phyloP scores from a whole-genome alignment of 192 early-diverging fungal species.

The Chytriomyces sp. region DNA sequence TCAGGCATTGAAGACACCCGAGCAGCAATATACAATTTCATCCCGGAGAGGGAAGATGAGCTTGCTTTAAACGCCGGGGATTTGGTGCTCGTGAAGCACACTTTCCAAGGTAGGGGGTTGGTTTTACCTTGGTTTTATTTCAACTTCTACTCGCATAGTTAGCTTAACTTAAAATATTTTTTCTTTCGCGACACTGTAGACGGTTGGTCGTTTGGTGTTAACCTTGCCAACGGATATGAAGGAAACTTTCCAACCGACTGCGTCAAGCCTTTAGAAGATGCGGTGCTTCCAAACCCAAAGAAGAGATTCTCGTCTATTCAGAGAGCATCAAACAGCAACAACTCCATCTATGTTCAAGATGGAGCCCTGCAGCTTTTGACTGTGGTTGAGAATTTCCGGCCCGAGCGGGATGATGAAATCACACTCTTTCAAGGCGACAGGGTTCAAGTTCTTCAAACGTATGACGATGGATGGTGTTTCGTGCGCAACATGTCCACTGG shows the following conservation, averaged over 20 bases:
- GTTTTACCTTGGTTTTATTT: too few relatives aligned
- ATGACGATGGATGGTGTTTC: constrained; percentile 45
- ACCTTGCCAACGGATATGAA: neutral
- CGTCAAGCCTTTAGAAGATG: neutral
- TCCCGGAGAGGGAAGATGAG: constrained; percentile 70
- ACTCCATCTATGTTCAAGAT: too few relatives aligned
- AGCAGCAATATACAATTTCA: neutral
- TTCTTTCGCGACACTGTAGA: too few relatives aligned
- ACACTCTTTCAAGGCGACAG: neutral
- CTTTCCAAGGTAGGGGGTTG: too few relatives aligned
- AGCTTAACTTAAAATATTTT: too few relatives aligned
- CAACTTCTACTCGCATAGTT: too few relatives aligned
- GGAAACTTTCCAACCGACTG: constrained; percentile 12
- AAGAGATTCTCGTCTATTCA: constrained; percentile 19
- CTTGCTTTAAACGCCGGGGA: constrained; percentile 72
- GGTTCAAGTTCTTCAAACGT: neutral
- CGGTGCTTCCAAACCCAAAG: neutral
- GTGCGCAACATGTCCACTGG: constrained; percentile 55
- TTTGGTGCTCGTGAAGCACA: constrained; percentile 63
- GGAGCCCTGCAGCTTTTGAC: neutral
- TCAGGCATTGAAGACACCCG: neutral
- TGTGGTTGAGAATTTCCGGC: constrained; percentile 9
- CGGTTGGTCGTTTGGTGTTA: constrained; percentile 1
- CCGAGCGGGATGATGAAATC: constrained; percentile 14
- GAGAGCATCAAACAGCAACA: neutral